Evolutionary conservation across 371 early-diverging fungal species (phyloP), one percentile per base, ranked within the genome.

Genomic region (Mucor sp.): DNA sequence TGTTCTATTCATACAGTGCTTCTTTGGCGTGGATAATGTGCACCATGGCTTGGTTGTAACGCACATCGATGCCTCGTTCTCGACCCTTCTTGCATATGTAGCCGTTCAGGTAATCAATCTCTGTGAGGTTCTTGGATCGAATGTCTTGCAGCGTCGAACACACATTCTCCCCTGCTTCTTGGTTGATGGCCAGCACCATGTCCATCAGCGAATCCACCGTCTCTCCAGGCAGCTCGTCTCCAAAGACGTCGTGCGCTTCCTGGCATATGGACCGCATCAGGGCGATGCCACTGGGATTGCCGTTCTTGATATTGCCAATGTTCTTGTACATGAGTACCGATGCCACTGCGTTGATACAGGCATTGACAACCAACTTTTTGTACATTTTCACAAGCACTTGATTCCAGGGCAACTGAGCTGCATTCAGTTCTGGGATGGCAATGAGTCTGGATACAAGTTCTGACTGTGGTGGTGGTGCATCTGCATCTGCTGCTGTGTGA

Each of bases 71-170:
- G 3, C 61, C 58, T 25, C 57, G 67, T 27, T 66, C 41, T 27
- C 68, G 62, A 37, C 75, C 81, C 15, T 69, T 39, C 3, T 68
- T 67, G 47, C 76, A 71, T 25, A 90, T 53, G 62, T 86, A 87
- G 4, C 87, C 89, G 67, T 89, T 89, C 43, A 89, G 84, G 66
- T 83, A 88, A 61, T 87, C 86, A 12, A 87, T 81, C 69, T 89
- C 90, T 6, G 87, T 90, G 6, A 55, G 63, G 15, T 79, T 69
- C 0, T 71, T 66, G 3, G 73, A 63, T 21, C 58, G 27, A 0
- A 86, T 60, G 37, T 90, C 90, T 62, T 87, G 86, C 3, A 85
- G 65, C 67, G 87, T 90, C 0, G 89, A 89, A n/a, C 90, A 88
- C 1, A 72, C 65, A 58, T 89, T 89, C 7, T 62, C 70, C 6